Percentiles rank a stretch among this genome's conserved stretches.
Conservation (phyloP, 2,329 filamentous ascomycete species). For the Westerdykella sp. region DNA sequence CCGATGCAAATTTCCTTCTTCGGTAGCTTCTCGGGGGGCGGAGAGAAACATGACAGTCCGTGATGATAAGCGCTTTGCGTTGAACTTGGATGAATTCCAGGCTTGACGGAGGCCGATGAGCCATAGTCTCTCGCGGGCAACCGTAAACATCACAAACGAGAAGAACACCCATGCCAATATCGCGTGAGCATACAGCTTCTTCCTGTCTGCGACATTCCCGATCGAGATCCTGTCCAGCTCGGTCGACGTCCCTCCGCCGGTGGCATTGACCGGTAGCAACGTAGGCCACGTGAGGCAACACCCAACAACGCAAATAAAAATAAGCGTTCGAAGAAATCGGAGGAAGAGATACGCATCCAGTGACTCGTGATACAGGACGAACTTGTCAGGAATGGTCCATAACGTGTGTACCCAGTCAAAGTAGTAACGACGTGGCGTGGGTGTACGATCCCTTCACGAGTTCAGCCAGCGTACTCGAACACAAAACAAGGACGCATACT, state of each 20-base stretch:
- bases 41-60: conserved; percentile 85
- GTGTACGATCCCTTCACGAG: conserved; percentile 35
- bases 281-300: conserved; percentile 81
- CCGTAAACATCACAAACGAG: conserved; percentile 78
- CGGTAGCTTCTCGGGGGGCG: conserved; percentile 71
- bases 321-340: conserved; percentile 74
- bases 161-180: conserved; percentile 77
- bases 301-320: conserved; percentile 75
- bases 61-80: conserved; percentile 79
- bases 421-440: conserved; percentile 28
- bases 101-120: conserved; percentile 91
- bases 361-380: conserved; percentile 82
- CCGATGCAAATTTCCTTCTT: conserved; percentile 67
- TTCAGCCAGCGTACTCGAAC: not conserved
- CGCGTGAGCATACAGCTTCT: conserved; percentile 70
- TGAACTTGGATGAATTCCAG: conserved; percentile 78
- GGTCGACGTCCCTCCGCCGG: conserved; percentile 58
- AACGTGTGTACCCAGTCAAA: conserved; percentile 45
- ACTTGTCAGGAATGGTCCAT: conserved; percentile 59
- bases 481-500: conserved; percentile 12
- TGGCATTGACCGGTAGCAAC: conserved; percentile 81
- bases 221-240: conserved; percentile 77
- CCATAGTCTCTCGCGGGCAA: conserved; percentile 83
- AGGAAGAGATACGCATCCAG: conserved; percentile 89
- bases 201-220: conserved; percentile 63